Percentiles rank a stretch among this genome's conserved stretches.
Evolutionary conservation across 192 early-diverging fungal species (phyloP).

Genomic region (Coemansia sp.): DNA sequence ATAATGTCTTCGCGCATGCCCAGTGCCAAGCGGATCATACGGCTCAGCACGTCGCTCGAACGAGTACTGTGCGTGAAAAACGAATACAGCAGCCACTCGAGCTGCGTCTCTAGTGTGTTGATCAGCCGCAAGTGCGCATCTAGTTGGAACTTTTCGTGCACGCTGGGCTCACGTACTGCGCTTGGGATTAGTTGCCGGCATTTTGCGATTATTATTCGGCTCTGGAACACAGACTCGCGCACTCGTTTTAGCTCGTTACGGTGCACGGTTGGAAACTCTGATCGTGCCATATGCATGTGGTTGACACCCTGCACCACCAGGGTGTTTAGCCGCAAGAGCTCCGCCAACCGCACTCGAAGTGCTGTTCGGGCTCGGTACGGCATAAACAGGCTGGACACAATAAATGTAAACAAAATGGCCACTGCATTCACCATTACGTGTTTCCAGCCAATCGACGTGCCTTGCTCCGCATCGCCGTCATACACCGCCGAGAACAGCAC

Average conservation of each 20-base stretch:
- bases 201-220: constrained; percentile 30
- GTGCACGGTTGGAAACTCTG: constrained; percentile 29
- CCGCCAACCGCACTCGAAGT: constrained; percentile 26
- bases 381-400: constrained; percentile 40
- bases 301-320: constrained; percentile 30
- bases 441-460: constrained; percentile 36
- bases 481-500: constrained; percentile 33
- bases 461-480: not conserved
- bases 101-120: constrained; percentile 38
- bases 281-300: constrained; percentile 42
- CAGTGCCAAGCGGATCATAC: constrained; percentile 24
- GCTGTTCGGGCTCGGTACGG: constrained; percentile 48
- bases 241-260: constrained; percentile 21
- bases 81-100: constrained; percentile 50
- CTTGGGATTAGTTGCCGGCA: constrained; percentile 25
- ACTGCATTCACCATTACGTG: constrained; percentile 34
- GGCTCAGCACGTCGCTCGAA: constrained; percentile 7
- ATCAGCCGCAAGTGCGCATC: constrained; percentile 28
- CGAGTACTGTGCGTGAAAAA: constrained; percentile 27
- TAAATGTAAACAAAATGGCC: constrained; percentile 33
- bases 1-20: constrained; percentile 49
- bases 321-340: constrained; percentile 36
- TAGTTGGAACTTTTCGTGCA: constrained; percentile 38
- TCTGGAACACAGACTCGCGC: constrained; percentile 12
- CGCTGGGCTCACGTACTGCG: constrained; percentile 38